Base-by-base conservation (phyloP, 2,329 filamentous ascomycete species). In the Penicillium thymicola region DNA sequence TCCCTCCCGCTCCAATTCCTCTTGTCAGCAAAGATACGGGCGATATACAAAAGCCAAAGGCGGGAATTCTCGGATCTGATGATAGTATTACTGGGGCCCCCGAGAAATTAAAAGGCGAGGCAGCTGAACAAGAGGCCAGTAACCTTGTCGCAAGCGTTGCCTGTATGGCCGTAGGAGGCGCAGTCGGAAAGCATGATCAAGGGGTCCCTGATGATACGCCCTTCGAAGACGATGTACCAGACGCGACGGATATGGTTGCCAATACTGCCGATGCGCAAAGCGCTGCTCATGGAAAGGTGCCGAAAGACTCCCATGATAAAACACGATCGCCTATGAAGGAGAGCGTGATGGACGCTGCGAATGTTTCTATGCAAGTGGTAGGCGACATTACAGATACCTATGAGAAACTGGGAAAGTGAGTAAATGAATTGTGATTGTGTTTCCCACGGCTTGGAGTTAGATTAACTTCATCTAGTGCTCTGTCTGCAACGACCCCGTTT, bases 61-160 rank as follows among this genome's bases (percentile, higher is more conserved):
- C 90, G 3, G 90, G 90, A 1, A 85, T 91, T 0, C 75, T 94
- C 0, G 90, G 88, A 0, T 91, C 88, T 21, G 83, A 87, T 28
- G 88, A 91, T 58, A 91, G 88, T 55, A 82, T 88, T 0, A 95
- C 90, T 0, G 91, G 90, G 1, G 90, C 90, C 0, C 88, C 90
- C 0, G 89, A 96, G 70, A 90, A 90, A 62, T 84, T 90, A 74
- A 88, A 90, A 69, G 90, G 91, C 27, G 90, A 94, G 70, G 89
- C 89, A 0, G 88, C 91, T 1, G 90, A 95, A 70, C 84, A 89
- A 59, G 90, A 95, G 70, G 91, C 91, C 1, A 87, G 83, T 64
- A 92, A 91, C 68, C 87, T 95, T 59, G 86, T 94, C 57, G 87
- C 87, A 52, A 84, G 86, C 34, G 85, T 94, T 51, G 85, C 87